These are phyloP conservation scores for Kuraishia capsulata DNA, from an alignment of 805 yeast species.

Conservation along the genomic window DNA sequence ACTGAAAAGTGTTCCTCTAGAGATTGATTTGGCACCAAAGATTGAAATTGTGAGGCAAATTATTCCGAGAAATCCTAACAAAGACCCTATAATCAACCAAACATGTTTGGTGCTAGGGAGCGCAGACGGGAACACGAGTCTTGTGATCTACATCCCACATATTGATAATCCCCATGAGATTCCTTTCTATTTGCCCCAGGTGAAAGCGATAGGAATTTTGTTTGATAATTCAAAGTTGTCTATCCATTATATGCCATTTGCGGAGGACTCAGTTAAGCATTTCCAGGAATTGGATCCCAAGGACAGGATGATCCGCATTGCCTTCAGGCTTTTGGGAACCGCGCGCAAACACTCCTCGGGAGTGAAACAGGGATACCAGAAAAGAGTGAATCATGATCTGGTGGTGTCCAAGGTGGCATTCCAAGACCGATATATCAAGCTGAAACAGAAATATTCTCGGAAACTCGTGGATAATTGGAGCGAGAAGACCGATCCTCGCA, in stretches of 20 bases:
- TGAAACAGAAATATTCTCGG: conserved; percentile 78
- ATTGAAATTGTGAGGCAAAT: conserved; percentile 68
- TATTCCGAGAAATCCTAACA: conserved; percentile 85
- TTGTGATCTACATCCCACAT: conserved; percentile 77
- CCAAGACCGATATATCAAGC: conserved; percentile 69
- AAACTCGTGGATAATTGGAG: conserved; percentile 73
- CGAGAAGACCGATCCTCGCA: conserved; percentile 91
- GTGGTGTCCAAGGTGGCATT: conserved; percentile 77
- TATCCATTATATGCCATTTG: conserved; percentile 68
- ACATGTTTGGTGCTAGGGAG: conserved; percentile 53
- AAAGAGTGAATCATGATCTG: conserved; percentile 80
- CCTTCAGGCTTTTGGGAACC: conserved; percentile 69
- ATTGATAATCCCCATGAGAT: conserved; percentile 45
- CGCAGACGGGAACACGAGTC: conserved; percentile 26
- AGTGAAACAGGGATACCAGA: conserved; percentile 74
- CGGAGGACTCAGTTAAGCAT: conserved; percentile 9
- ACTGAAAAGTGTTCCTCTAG: conserved; percentile 25
- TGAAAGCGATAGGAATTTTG: conserved; percentile 66
- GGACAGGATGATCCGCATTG: conserved; percentile 72
- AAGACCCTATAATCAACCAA: conserved; percentile 77
- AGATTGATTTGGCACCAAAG: conserved; percentile 5
- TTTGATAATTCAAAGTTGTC: conserved; percentile 41
- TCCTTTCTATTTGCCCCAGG: conserved; percentile 89
- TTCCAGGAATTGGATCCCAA: conserved; percentile 27
- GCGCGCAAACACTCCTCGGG: conserved; percentile 81